A percentile compares a stretch with the other conserved stretches of the same genome.
phyloP scores from a whole-genome alignment of 495 filamentous ascomycete genomes.

The Hypoxylon crocopeplum region DNA sequence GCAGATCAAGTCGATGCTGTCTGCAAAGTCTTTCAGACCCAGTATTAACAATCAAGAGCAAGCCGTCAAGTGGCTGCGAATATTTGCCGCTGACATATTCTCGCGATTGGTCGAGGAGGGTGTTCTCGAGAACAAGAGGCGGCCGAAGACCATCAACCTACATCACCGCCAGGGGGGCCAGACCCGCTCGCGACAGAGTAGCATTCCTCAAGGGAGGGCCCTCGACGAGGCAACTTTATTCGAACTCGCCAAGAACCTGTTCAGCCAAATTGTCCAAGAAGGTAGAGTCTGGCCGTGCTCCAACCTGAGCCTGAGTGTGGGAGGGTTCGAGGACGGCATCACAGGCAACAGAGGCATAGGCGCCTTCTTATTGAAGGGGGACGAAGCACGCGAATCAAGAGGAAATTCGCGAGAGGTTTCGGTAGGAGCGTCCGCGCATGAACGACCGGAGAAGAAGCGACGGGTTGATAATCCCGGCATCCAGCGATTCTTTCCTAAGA shows the following conservation, averaged over 20 bases:
- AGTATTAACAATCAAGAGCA: constrained; percentile 81
- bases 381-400: constrained; percentile 65
- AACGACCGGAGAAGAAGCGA: constrained; percentile 58
- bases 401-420: constrained; percentile 35
- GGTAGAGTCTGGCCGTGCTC: constrained; percentile 85
- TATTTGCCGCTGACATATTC: constrained; percentile 93
- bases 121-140: constrained; percentile 83
- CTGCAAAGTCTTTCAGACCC: constrained; percentile 92
- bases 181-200: constrained; percentile 71
- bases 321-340: constrained; percentile 88
- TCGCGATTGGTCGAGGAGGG: constrained; percentile 90
- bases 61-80: constrained; percentile 84
- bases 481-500: constrained; percentile 63
- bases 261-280: constrained; percentile 79
- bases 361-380: constrained; percentile 80
- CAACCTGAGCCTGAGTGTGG: constrained; percentile 83
- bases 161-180: constrained; percentile 76
- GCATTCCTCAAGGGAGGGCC: constrained; percentile 77
- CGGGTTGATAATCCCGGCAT: constrained; percentile 61
- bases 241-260: constrained; percentile 74
- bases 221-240: constrained; percentile 78
- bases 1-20: constrained; percentile 97
- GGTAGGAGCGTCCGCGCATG: constrained; percentile 40
- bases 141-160: constrained; percentile 83
- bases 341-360: constrained; percentile 85